Conservation (phyloP, 2,329 filamentous ascomycete species). For the Hymenoscyphus repandus region DNA sequence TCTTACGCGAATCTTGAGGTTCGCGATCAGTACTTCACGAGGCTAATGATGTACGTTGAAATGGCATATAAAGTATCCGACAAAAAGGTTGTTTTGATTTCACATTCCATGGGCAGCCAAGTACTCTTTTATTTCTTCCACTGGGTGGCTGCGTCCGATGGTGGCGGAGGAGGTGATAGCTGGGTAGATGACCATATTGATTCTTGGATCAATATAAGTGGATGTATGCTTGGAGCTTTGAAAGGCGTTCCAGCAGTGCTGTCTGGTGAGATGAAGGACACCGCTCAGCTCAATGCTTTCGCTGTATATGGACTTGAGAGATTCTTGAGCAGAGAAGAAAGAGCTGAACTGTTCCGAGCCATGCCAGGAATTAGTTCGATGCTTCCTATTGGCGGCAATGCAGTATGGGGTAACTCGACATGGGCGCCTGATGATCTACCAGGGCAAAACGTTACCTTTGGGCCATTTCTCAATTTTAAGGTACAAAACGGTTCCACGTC, state of each 20-base stretch:
- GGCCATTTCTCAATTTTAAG: constrained; percentile 81
- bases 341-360: constrained; percentile 87
- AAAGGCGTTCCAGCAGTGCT: constrained; percentile 88
- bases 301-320: constrained; percentile 96
- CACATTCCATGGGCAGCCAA: constrained; percentile 97
- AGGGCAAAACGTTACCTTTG: constrained; percentile 68
- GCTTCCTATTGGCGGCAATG: constrained; percentile 89
- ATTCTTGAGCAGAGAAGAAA: constrained; percentile 84
- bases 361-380: constrained; percentile 98
- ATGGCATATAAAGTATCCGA: constrained; percentile 66
- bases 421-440: constrained; percentile 85
- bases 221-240: constrained; percentile 92
- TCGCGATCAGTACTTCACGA: constrained; percentile 89
- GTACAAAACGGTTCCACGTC: constrained; percentile 59
- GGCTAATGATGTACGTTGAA: constrained; percentile 87
- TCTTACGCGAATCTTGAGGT: constrained; percentile 85
- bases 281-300: constrained; percentile 91
- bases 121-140: constrained; percentile 78
- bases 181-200: constrained; percentile 92
- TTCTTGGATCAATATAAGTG: constrained; percentile 96
- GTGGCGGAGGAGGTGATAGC: constrained; percentile 72
- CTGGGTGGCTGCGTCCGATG: constrained; percentile 72
- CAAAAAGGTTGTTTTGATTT: constrained; percentile 79
- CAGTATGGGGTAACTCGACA: constrained; percentile 86
- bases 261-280: constrained; percentile 97